Conservation (phyloP, 169 alveolate species). For the Plasmodium coatneyi region DNA sequence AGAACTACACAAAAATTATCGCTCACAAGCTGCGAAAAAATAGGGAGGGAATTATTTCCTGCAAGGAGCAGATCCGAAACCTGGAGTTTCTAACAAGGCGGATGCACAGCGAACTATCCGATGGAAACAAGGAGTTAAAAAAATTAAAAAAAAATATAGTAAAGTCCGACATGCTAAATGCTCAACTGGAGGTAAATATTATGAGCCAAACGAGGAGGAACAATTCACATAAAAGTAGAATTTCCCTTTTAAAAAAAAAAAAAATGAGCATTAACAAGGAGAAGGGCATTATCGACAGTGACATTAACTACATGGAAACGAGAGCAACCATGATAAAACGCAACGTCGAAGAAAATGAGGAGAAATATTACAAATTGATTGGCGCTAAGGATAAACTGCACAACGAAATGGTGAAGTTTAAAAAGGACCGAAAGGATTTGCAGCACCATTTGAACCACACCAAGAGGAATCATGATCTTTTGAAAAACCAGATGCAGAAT, state of each 20-base stretch:
- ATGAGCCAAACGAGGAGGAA: constrained; percentile 14
- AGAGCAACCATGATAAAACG: constrained; percentile 33
- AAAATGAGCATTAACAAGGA: constrained; percentile 14
- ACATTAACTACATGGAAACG: constrained; percentile 41
- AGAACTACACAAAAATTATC: constrained; percentile 41
- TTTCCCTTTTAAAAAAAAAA: constrained; percentile 51
- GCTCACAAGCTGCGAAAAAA: constrained; percentile 39
- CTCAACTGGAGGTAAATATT: constrained; percentile 18
- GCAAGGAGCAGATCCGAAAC: constrained; percentile 15
- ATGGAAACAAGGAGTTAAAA: constrained; percentile 59
- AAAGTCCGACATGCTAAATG: constrained; percentile 11
- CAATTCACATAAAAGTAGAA: constrained; percentile 22
- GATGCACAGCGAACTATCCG: constrained; percentile 30
- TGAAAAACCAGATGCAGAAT: constrained; percentile 66
- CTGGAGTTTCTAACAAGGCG: constrained; percentile 13
- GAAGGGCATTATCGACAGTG: constrained; percentile 43
- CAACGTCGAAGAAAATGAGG: constrained; percentile 9
- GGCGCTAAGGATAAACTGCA: constrained; percentile 62
- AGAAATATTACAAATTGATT: constrained; percentile 13
- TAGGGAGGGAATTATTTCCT: constrained; percentile 66
- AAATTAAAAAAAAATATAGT: constrained; percentile 34
- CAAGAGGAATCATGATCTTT: constrained; percentile 12
- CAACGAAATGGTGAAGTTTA: constrained; percentile 52
- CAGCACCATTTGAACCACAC: constrained; percentile 34
- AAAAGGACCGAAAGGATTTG: constrained; percentile 37